phyloP scores from a whole-genome alignment of 2,329 filamentous ascomycete species.

The Diaporthe sp. region DNA sequence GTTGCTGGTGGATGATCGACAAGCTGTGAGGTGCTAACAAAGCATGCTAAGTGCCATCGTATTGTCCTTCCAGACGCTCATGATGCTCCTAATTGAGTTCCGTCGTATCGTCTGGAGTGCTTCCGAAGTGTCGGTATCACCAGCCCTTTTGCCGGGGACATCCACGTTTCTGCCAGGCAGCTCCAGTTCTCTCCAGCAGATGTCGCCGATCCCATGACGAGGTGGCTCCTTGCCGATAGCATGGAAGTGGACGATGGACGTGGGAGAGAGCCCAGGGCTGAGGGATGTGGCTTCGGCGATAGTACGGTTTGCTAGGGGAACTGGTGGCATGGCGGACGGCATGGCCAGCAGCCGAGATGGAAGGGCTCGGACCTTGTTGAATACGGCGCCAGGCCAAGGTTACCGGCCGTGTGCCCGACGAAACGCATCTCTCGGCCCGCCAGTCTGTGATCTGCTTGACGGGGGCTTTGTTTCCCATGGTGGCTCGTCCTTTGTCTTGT shows the following conservation, averaged over 20 bases:
- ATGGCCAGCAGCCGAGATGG: constrained; percentile 18
- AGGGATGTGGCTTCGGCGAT: constrained; percentile 10
- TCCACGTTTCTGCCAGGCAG: background rate
- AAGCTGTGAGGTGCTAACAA: background rate
- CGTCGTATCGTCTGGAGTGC: constrained; percentile 25
- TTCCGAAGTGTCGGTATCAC: constrained; percentile 27
- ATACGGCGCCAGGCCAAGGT: constrained; percentile 12
- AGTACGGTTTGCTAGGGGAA: background rate
- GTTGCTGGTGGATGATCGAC: constrained; percentile 17
- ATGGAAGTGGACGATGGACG: background rate
- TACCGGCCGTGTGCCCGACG: constrained; percentile 8
- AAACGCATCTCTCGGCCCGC: constrained; percentile 40
- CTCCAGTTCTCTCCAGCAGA: background rate
- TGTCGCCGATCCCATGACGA: constrained; percentile 15
- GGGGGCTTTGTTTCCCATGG: background rate
- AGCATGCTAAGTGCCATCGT: constrained; percentile 18
- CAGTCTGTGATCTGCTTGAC: background rate
- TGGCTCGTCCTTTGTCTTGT: background rate
- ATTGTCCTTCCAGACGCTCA: background rate
- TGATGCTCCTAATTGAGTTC: constrained; percentile 8
- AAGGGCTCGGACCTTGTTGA: constrained; percentile 19
- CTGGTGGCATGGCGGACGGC: background rate
- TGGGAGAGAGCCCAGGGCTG: constrained; percentile 4
- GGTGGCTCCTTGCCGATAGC: constrained; percentile 12
- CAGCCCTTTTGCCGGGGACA: background rate